Evolutionary conservation across 441 rosid genomes (phyloP).

Genomic region (Adansonia madagascariensis): DNA sequence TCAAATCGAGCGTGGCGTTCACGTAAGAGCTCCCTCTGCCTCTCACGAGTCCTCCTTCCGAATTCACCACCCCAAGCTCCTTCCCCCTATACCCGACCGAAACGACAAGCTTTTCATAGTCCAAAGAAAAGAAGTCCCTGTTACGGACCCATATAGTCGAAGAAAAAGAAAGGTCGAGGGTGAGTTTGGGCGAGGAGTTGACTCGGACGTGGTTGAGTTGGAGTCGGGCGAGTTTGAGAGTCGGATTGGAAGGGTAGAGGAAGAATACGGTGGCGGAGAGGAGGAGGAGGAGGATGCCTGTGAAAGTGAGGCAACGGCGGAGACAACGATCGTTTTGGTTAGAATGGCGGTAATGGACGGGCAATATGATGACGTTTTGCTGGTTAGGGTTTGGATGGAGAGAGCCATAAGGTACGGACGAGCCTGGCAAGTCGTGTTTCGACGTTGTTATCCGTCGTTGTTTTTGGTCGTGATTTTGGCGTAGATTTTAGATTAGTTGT

Average conservation of each 20-base stretch:
- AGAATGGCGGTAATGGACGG: slow-evolving; percentile 39
- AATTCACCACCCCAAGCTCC: slow-evolving; percentile 64
- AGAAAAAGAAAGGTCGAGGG: slow-evolving; percentile 70
- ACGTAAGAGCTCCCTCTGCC: slow-evolving; percentile 70
- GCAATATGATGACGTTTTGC: slow-evolving; percentile 52
- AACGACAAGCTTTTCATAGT: slow-evolving; percentile 56
- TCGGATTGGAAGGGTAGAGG: slow-evolving; percentile 76
- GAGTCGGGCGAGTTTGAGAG: slow-evolving; percentile 54
- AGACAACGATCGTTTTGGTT: slow-evolving; percentile 32
- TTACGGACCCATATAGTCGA: slow-evolving; percentile 62
- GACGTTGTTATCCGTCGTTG: slow-evolving; percentile 17
- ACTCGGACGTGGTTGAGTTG: slow-evolving; percentile 60
- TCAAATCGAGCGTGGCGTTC: slow-evolving; percentile 67
- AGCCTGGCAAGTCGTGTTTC: slow-evolving; percentile 23
- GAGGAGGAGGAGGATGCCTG: slow-evolving; percentile 53
- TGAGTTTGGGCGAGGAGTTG: slow-evolving; percentile 43
- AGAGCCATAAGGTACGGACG: slow-evolving; percentile 39
- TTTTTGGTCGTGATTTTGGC: background rate
- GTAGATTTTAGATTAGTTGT: background rate
- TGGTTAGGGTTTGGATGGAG: slow-evolving; percentile 40
- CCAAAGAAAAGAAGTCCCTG: slow-evolving; percentile 64
- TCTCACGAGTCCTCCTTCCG: slow-evolving; percentile 58
- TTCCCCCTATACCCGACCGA: slow-evolving; percentile 76
- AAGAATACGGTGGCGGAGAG: slow-evolving; percentile 52
- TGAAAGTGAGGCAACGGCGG: slow-evolving; percentile 49